These are phyloP conservation scores for Talaromyces sp. DNA, from an alignment of 2,329 filamentous ascomycete species.

Conservation along the genomic window DNA sequence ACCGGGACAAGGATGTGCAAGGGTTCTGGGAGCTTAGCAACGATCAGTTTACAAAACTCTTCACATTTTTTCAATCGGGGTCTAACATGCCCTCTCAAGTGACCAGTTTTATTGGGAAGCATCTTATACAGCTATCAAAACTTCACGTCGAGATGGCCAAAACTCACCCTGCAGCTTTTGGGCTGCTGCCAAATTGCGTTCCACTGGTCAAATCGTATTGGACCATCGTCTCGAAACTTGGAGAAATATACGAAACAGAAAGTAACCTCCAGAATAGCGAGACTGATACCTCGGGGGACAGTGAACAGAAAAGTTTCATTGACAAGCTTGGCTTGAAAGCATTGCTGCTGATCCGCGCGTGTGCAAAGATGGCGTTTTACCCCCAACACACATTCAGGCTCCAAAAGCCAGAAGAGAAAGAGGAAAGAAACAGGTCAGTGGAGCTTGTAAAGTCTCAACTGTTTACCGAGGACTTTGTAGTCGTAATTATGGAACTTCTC, in stretches of 20 bases:
- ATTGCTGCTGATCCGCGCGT: constrained; percentile 74
- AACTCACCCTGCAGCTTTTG: constrained; percentile 75
- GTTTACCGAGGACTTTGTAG: constrained; percentile 70
- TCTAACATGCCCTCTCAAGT: constrained; percentile 49
- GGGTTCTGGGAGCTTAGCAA: constrained; percentile 78
- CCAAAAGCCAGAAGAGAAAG: constrained; percentile 66
- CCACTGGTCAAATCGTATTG: constrained; percentile 79
- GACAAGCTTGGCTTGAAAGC: constrained; percentile 82
- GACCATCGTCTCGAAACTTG: constrained; percentile 72
- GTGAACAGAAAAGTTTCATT: constrained; percentile 53
- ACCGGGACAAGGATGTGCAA: constrained; percentile 69
- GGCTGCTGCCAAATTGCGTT: constrained; percentile 73
- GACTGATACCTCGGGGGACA: constrained; percentile 41
- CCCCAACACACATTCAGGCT: constrained; percentile 81
- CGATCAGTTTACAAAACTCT: constrained; percentile 71
- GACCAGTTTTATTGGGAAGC: constrained; percentile 69
- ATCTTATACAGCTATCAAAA: constrained; percentile 85
- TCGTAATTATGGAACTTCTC: constrained; percentile 76
- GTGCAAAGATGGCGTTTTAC: constrained; percentile 78
- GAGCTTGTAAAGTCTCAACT: constrained; percentile 67
- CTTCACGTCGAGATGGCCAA: constrained; percentile 83
- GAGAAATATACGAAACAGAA: constrained; percentile 55
- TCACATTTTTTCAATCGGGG: constrained; percentile 59
- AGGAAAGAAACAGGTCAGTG: constrained; percentile 68
- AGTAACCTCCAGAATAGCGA: constrained; percentile 24